Evolutionary conservation across 805 yeast genomes (phyloP).

Genomic region (Zygosaccharomyces lentus): DNA sequence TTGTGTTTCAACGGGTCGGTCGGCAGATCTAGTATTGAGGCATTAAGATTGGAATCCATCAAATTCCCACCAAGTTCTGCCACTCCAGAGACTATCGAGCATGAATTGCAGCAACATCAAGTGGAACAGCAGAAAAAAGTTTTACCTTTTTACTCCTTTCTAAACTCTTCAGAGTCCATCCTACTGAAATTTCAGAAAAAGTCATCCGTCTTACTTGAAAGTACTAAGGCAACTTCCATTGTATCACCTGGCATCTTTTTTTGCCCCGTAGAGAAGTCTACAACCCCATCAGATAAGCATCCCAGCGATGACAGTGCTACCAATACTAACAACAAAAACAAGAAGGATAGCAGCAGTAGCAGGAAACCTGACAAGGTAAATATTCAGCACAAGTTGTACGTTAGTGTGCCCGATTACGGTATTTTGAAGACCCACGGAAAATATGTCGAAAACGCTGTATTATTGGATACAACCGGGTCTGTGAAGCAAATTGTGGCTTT

Average conservation of each 20-base stretch:
- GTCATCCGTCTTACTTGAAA: conserved; percentile 49
- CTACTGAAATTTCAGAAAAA: conserved; percentile 51
- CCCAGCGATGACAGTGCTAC: neutral
- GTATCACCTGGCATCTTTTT: conserved; percentile 85
- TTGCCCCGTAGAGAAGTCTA: conserved; percentile 47
- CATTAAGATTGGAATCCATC: conserved; percentile 45
- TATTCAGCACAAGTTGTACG: conserved; percentile 51
- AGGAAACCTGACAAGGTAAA: conserved; percentile 15
- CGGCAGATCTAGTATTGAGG: conserved; percentile 35
- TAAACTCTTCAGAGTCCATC: conserved; percentile 31
- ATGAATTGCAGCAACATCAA: conserved; percentile 38
- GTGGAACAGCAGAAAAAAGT: conserved; percentile 37
- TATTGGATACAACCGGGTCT: conserved; percentile 53
- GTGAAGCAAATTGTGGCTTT: conserved; percentile 72
- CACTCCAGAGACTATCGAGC: conserved; percentile 32
- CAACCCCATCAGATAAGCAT: conserved; percentile 7
- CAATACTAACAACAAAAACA: neutral
- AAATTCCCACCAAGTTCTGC: conserved; percentile 58
- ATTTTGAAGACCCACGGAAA: conserved; percentile 66
- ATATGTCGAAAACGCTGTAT: conserved; percentile 77
- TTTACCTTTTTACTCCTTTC: conserved; percentile 28
- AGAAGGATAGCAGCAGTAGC: neutral
- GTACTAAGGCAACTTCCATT: conserved; percentile 54
- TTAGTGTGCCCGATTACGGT: conserved; percentile 82
- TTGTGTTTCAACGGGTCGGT: conserved; percentile 49